These are phyloP conservation scores for Pichia deserticola DNA, from an alignment of 805 yeast genomes.

Conservation along the genomic window DNA sequence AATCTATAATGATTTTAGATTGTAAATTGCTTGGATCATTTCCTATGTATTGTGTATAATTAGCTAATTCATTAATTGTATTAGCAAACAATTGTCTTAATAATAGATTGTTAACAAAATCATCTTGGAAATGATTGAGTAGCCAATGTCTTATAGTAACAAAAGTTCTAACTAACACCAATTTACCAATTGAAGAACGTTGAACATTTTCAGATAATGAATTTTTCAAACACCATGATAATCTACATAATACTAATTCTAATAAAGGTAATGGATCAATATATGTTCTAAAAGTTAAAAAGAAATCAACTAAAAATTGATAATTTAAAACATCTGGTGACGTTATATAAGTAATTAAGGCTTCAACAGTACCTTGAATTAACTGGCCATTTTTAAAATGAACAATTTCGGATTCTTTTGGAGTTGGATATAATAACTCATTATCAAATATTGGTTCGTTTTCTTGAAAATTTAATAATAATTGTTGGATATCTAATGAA, in stretches of 20 bases:
- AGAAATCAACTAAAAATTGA: constrained; percentile 73
- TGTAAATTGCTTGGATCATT: constrained; percentile 12
- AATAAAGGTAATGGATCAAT: constrained; percentile 51
- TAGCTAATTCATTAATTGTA: constrained; percentile 35
- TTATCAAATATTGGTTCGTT: constrained; percentile 31
- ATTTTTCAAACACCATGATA: constrained; percentile 60
- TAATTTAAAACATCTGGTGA: constrained; percentile 73
- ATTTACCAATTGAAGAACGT: constrained; percentile 46
- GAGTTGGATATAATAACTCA: constrained; percentile 27
- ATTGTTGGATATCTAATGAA: constrained; percentile 11
- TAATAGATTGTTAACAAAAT: constrained; percentile 52
- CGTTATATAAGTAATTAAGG: constrained; percentile 55
- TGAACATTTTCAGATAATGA: constrained; percentile 13
- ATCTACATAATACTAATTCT: constrained; percentile 53
- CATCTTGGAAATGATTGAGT: constrained; percentile 78
- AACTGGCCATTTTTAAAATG: constrained; percentile 15
- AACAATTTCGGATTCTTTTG: constrained; percentile 26
- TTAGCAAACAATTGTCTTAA: constrained; percentile 38
- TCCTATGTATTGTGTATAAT: constrained; percentile 15
- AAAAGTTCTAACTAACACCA: constrained; percentile 72
- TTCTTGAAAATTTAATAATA: constrained; percentile 23
- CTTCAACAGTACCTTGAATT: constrained; percentile 25
- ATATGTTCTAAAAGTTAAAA: constrained; percentile 73
- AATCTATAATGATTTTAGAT: constrained; percentile 25
- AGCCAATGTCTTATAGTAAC: constrained; percentile 88